These are phyloP conservation scores for Phanerochaete carnosa DNA, from an alignment of 768 basidiomycete genomes.

Conservation along the genomic window DNA sequence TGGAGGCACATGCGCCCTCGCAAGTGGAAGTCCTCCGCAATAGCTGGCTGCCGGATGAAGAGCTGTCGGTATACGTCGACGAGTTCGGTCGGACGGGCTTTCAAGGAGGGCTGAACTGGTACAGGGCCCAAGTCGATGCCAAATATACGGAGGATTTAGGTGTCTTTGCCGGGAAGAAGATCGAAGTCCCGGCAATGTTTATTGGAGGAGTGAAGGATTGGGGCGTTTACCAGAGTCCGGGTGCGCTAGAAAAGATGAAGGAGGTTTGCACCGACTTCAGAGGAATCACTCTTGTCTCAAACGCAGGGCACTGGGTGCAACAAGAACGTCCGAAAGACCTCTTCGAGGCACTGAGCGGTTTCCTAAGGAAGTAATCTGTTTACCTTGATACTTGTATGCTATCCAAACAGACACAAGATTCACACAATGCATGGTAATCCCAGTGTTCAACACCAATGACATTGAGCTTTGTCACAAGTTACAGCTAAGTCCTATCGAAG, in stretches of 20 bases:
- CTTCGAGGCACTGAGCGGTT: constrained; percentile 36
- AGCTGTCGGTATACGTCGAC: constrained; percentile 45
- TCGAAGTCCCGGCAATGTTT: constrained; percentile 55
- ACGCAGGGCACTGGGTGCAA: constrained; percentile 65
- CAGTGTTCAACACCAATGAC: not conserved
- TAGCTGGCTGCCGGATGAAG: constrained; percentile 47
- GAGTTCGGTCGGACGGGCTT: constrained; percentile 54
- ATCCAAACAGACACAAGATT: not conserved
- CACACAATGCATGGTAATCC: not conserved
- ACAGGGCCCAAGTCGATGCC: constrained; percentile 30
- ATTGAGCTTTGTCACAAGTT: not conserved
- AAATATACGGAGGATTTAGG: constrained; percentile 33
- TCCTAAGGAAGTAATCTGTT: constrained; percentile 24
- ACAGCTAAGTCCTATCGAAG: not conserved
- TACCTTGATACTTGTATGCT: not conserved
- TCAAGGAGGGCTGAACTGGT: constrained; percentile 61
- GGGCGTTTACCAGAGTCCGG: constrained; percentile 56
- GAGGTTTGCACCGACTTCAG: constrained; percentile 22
- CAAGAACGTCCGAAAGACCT: constrained; percentile 50
- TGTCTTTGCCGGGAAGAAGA: constrained; percentile 42
- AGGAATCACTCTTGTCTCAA: constrained; percentile 45
- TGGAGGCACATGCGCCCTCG: constrained; percentile 34
- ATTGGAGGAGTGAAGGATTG: constrained; percentile 55
- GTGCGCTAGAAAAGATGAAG: constrained; percentile 44
- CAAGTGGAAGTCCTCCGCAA: constrained; percentile 24